Base-by-base conservation (phyloP, 352 stramenopile species). In the Pythium dissotocum region DNA sequence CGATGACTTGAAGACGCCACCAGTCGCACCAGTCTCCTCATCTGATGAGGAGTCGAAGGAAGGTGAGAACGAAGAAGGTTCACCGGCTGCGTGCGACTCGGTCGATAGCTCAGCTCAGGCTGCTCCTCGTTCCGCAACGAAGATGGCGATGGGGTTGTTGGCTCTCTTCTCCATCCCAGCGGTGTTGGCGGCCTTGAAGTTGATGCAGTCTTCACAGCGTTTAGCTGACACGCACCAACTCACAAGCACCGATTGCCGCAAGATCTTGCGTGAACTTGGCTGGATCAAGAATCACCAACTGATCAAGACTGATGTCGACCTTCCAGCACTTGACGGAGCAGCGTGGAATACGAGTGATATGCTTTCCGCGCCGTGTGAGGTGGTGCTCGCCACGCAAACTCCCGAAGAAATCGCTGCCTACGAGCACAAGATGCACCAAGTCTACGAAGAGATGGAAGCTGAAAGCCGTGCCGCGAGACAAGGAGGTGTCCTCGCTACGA, bases 341-440 rank as follows among this genome's bases (percentile, higher is more conserved):
- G 8, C 2, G 9, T 53, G 46, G 46, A 53, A 53, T 26, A 14
- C n/a, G 6, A 53, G 21, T 21, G 21, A 32, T 12, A 14, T 53
- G n/a, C 21, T 53, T n/a, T 16, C 46, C 6, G 18, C 46, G 12
- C 46, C 46, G 10, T 53, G 46, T 26, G 46, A 53, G 14, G 21
- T 53, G 6, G 46, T 53, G n/a, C 46, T 32, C 10, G 46, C 46
- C 21, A 53, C n/a, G 21, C 21, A 53, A 28, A 28, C 21, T 28
- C 46, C 46, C 21, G 46, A 53, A 4, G 46, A 53, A 32, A 53
- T 53, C 46, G 46, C 46, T 32, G n/a, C 21, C 6, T 53, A 53
- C n/a, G 46, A 53, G 46, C 21, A 32, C 46, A 53, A 53, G 46
- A 53, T 53, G 46, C 46, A 53, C 46, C n/a, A 53, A 33, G 21